Conservation (phyloP, 2,329 filamentous ascomycete species). For the Corynespora cassiicola region DNA sequence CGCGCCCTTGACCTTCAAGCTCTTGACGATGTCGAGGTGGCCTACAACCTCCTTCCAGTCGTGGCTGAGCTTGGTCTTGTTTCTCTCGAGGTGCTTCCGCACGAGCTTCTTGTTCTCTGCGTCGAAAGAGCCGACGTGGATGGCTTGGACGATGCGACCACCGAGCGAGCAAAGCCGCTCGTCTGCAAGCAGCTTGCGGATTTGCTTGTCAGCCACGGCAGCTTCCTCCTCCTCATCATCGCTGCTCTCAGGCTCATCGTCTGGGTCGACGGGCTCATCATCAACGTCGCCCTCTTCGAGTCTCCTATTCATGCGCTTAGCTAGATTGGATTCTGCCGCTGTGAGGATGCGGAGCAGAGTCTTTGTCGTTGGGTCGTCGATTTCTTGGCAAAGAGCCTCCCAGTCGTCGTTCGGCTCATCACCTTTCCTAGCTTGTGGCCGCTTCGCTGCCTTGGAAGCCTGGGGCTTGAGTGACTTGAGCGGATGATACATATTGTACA, state of each 20-base stretch:
- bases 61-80: constrained; percentile 78
- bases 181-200: constrained; percentile 78
- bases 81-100: constrained; percentile 75
- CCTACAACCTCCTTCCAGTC: constrained; percentile 87
- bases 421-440: constrained; percentile 25
- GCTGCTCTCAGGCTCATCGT: constrained; percentile 66
- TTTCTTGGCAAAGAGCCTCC: constrained; percentile 70
- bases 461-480: constrained; percentile 60
- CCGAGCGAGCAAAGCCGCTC: constrained; percentile 85
- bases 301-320: constrained; percentile 40
- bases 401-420: constrained; percentile 53
- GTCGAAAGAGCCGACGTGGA: constrained; percentile 78
- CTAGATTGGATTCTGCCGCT: constrained; percentile 72
- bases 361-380: constrained; percentile 67
- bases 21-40: constrained; percentile 71
- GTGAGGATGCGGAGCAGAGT: constrained; percentile 80
- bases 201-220: constrained; percentile 58
- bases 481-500: constrained; percentile 80
- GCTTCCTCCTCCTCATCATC: constrained; percentile 59
- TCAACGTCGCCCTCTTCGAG: constrained; percentile 64
- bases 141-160: constrained; percentile 81
- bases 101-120: constrained; percentile 58
- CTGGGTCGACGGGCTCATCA: constrained; percentile 73
- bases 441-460: constrained; percentile 38
- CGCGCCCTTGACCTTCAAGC: constrained; percentile 34